These are phyloP conservation scores for Murraya paniculata DNA, from an alignment of 345 rosid species.

Conservation along the genomic window DNA sequence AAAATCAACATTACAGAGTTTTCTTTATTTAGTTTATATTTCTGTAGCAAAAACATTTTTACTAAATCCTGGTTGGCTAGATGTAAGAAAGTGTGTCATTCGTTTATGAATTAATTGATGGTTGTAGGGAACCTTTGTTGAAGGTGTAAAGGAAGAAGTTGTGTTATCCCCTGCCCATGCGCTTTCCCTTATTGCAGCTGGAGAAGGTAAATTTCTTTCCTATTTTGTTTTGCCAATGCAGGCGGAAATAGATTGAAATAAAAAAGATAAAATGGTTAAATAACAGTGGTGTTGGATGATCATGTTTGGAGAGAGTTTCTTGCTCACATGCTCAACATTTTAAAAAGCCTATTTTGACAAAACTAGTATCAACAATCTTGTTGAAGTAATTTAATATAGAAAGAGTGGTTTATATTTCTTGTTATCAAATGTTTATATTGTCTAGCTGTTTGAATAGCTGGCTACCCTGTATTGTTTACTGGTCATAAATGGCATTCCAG, in stretches of 20 bases:
- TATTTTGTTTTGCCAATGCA: slow-evolving; percentile 19
- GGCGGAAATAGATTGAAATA: slow-evolving; percentile 13
- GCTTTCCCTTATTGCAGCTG: slow-evolving; percentile 97
- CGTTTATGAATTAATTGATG: slow-evolving; percentile 23
- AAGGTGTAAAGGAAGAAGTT: slow-evolving; percentile 98
- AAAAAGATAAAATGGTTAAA: slow-evolving; percentile 1
- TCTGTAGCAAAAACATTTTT: neutral
- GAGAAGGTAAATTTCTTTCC: slow-evolving; percentile 68
- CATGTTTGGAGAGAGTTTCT: neutral
- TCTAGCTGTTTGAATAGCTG: neutral
- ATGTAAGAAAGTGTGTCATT: slow-evolving; percentile 11
- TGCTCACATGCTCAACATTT: neutral
- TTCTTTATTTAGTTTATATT: neutral
- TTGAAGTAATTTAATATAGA: neutral
- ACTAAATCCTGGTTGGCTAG: neutral
- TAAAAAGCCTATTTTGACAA: slow-evolving; percentile 4
- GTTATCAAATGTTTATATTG: neutral
- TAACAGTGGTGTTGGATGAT: slow-evolving; percentile 6
- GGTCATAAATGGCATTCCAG: neutral
- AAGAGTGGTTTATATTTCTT: neutral
- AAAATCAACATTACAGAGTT: neutral
- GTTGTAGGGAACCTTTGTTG: slow-evolving; percentile 91
- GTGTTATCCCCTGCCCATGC: slow-evolving; percentile 99
- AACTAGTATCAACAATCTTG: neutral
- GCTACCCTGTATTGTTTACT: slow-evolving; percentile 1